Evolutionary conservation across 2,329 filamentous ascomycete genomes (phyloP).

Genomic region (Claviceps arundinis): DNA sequence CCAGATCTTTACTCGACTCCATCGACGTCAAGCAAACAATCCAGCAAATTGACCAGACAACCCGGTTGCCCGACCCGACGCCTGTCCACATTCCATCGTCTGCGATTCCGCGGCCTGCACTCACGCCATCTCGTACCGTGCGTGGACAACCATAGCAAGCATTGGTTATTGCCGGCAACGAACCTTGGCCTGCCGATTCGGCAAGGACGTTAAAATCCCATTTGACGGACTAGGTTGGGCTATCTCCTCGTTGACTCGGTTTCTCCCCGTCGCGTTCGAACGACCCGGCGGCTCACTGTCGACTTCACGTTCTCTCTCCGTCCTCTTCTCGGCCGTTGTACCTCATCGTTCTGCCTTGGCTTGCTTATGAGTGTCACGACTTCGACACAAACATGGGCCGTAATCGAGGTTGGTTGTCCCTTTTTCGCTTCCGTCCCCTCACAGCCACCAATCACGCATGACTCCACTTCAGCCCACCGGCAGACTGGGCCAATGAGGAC

Average conservation of each 20-base stretch:
- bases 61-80: background rate
- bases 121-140: background rate
- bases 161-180: background rate
- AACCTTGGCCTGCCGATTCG: background rate
- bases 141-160: background rate
- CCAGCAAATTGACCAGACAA: no score
- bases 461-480: background rate
- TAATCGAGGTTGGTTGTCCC: slow-evolving; percentile 34
- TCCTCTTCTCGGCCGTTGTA: background rate
- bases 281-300: background rate
- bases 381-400: slow-evolving; percentile 31
- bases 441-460: background rate
- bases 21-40: background rate
- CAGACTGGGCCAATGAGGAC: background rate
- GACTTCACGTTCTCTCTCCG: background rate
- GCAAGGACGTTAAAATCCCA: background rate
- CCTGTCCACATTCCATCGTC: background rate
- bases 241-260: background rate
- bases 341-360: no score
- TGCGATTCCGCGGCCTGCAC: background rate
- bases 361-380: background rate
- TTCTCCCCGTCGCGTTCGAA: background rate
- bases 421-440: background rate
- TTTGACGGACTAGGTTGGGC: background rate
- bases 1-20: background rate